These are phyloP conservation scores for Sordariomycetes sp. DNA, from an alignment of 2,329 filamentous ascomycete genomes.

Conservation along the genomic window DNA sequence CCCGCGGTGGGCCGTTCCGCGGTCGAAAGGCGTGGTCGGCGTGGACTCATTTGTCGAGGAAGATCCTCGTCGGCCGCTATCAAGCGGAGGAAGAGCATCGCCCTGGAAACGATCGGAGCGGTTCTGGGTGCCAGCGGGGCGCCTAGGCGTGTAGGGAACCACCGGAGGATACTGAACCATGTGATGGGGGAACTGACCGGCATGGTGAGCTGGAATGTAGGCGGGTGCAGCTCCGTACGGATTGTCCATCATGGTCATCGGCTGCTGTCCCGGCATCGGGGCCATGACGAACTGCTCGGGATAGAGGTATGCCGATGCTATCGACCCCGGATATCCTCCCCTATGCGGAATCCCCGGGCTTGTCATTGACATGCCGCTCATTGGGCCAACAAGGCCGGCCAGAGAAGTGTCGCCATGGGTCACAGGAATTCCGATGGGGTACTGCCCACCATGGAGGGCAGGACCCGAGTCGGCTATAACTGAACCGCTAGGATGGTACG, in stretches of 20 bases:
- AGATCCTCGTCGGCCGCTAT: conserved; percentile 48
- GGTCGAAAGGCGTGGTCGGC: conserved; percentile 52
- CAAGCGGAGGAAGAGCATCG: conserved; percentile 43
- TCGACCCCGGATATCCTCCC: conserved; percentile 3
- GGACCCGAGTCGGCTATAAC: neutral
- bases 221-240: conserved; percentile 16
- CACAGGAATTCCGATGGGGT: neutral
- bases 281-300: conserved; percentile 24
- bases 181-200: conserved; percentile 13
- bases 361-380: conserved; percentile 19
- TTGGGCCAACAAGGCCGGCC: conserved; percentile 6
- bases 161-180: conserved; percentile 21
- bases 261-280: conserved; percentile 18
- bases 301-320: conserved; percentile 10
- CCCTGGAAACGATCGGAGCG: conserved; percentile 32
- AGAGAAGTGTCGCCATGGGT: neutral
- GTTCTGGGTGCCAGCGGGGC: conserved; percentile 26
- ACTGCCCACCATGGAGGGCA: neutral
- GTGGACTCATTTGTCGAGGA: conserved; percentile 57
- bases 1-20: conserved; percentile 42
- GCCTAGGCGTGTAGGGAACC: conserved; percentile 40
- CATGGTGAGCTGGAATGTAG: conserved; percentile 20
- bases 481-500: neutral
- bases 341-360: neutral
- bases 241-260: conserved; percentile 15